Evolutionary conservation across 768 basidiomycete species (phyloP).

Genomic region (Daedaleopsis nitida): DNA sequence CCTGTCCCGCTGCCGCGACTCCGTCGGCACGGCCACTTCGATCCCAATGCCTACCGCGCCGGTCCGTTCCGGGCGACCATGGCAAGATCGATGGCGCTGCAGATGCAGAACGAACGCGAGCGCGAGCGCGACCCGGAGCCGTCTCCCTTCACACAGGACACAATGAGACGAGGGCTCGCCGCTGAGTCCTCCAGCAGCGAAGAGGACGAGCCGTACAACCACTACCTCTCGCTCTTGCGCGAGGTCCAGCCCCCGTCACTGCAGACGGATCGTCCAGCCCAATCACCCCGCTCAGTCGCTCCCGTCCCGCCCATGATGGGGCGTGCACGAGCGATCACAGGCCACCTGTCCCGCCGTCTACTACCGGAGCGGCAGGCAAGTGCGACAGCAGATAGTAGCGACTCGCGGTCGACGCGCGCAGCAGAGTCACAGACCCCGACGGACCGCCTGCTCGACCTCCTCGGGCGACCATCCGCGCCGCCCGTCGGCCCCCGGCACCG

Average conservation of each 20-base stretch:
- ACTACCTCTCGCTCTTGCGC: neutral
- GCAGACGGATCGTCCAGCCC: too few relatives aligned
- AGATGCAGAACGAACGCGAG: conserved; percentile 3
- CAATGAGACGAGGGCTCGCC: neutral
- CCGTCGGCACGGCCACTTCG: conserved; percentile 3
- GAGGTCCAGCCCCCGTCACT: too few relatives aligned
- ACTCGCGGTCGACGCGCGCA: neutral
- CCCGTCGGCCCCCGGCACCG: neutral
- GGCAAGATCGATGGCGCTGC: conserved; percentile 20
- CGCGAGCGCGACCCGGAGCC: neutral
- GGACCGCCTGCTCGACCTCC: neutral
- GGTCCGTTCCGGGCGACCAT: conserved; percentile 33
- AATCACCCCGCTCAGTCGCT: too few relatives aligned
- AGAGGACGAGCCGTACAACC: neutral
- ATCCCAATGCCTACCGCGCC: conserved; percentile 28
- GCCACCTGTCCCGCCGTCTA: neutral
- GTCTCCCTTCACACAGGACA: neutral
- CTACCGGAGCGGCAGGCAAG: neutral
- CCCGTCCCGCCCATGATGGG: too few relatives aligned
- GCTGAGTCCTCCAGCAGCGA: neutral
- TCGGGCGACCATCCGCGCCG: neutral
- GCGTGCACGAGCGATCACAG: neutral
- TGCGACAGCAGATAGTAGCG: neutral
- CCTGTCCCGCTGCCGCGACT: neutral
- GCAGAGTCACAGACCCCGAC: neutral